Evolutionary conservation across 208 protist genomes (phyloP).

Genomic region (Leptomonas seymouri): DNA sequence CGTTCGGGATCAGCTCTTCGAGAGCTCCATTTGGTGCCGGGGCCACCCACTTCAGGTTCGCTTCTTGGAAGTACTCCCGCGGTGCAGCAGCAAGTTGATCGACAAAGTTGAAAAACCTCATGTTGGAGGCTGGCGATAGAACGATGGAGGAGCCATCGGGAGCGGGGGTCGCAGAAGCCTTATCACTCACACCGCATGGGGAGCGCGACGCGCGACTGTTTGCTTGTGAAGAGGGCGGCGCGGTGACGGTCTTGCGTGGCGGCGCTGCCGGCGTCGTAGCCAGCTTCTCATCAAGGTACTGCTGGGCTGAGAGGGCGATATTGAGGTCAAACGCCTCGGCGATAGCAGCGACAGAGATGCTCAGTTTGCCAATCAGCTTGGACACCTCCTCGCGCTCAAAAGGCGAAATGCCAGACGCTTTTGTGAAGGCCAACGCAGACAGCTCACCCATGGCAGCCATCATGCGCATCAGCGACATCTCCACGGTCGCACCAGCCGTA

Average conservation of each 20-base stretch:
- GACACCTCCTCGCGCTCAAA: slow-evolving; percentile 77
- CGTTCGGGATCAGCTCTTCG: slow-evolving; percentile 71
- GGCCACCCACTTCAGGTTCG: slow-evolving; percentile 66
- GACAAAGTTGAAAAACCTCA: slow-evolving; percentile 65
- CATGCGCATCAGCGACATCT: slow-evolving; percentile 71
- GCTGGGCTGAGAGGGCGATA: slow-evolving; percentile 51
- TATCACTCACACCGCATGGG: background rate
- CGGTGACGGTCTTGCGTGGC: background rate
- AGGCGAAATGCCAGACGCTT: slow-evolving; percentile 51
- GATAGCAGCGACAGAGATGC: slow-evolving; percentile 60
- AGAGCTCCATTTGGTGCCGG: slow-evolving; percentile 53
- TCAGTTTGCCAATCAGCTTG: slow-evolving; percentile 55
- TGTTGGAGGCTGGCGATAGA: slow-evolving; percentile 36
- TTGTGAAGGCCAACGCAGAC: slow-evolving; percentile 51
- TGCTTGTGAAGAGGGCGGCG: background rate
- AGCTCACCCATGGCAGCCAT: slow-evolving; percentile 79
- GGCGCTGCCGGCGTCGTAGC: background rate
- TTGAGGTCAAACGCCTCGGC: slow-evolving; percentile 63
- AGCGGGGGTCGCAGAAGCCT: background rate
- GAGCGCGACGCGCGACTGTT: background rate
- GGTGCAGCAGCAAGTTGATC: slow-evolving; percentile 47
- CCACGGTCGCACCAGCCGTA: slow-evolving; percentile 35
- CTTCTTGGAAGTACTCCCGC: slow-evolving; percentile 49
- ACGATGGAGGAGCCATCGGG: slow-evolving; percentile 6
- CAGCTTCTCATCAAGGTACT: slow-evolving; percentile 47